phyloP scores from a whole-genome alignment of 768 basidiomycete genomes.

The Auricularia auricula-judae region DNA sequence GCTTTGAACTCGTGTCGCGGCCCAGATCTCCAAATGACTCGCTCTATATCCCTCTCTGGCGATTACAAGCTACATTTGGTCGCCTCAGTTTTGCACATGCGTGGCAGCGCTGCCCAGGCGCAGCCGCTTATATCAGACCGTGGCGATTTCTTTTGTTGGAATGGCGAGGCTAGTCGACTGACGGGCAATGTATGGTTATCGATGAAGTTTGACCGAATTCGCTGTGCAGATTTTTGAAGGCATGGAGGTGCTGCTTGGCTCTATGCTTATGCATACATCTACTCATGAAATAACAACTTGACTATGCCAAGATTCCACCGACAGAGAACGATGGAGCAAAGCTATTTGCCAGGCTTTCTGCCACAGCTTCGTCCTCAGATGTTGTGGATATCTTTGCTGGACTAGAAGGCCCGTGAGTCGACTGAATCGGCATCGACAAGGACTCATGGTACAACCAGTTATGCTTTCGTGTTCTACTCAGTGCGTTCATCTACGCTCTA shows the following conservation, averaged over 20 bases:
- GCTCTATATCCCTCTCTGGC: neutral
- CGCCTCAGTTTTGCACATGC: conserved; percentile 63
- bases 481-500: conserved; percentile 26
- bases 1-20: neutral
- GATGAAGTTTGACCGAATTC: conserved; percentile 2
- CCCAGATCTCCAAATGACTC: neutral
- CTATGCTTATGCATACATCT: neutral
- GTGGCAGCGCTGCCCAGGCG: conserved; percentile 43
- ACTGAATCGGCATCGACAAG: neutral
- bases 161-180: conserved; percentile 54
- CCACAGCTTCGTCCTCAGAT: conserved; percentile 20
- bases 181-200: conserved; percentile 2
- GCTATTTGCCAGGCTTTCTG: conserved; percentile 27
- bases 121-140: conserved; percentile 59
- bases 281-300: neutral
- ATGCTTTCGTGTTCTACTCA: conserved; percentile 72
- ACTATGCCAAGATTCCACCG: conserved; percentile 32
- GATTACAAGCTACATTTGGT: conserved; percentile 41
- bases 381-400: conserved; percentile 41
- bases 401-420: conserved; percentile 74
- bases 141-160: conserved; percentile 63
- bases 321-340: conserved; percentile 67
- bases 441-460: conserved; percentile 28
- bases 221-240: conserved; percentile 59
- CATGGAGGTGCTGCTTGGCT: conserved; percentile 39